Percentiles rank a stretch among this genome's conserved stretches.
Evolutionary conservation across 2,329 filamentous ascomycete species (phyloP).

Genomic region (Aspergillus fructus): DNA sequence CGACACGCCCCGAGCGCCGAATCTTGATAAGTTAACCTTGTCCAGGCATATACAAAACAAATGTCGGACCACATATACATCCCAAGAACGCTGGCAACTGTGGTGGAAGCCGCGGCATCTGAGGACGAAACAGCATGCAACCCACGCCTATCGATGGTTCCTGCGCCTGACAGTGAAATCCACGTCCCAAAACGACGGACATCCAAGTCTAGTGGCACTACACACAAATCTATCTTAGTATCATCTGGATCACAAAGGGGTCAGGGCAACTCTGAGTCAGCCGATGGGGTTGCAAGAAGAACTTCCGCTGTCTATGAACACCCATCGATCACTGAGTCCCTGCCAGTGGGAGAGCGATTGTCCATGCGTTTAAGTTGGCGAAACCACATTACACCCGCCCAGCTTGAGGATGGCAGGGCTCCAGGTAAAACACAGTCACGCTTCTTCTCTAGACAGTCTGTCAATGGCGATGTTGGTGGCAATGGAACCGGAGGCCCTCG

Average conservation of each 20-base stretch:
- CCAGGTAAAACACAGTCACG: neutral
- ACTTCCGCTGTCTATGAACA: neutral
- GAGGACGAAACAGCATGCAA: neutral
- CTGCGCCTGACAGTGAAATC: neutral
- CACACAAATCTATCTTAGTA: neutral
- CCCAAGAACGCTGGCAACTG: neutral
- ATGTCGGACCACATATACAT: neutral
- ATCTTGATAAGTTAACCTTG: too few relatives aligned
- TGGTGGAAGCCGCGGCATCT: neutral
- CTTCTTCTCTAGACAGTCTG: neutral
- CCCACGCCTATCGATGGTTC: neutral
- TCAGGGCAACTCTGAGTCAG: neutral
- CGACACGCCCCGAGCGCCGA: too few relatives aligned
- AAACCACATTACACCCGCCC: neutral
- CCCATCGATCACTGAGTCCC: neutral
- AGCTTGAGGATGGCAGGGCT: neutral
- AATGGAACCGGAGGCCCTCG: neutral
- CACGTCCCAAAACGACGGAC: neutral
- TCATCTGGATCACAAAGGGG: neutral
- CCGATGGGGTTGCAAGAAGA: too few relatives aligned
- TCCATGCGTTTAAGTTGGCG: neutral
- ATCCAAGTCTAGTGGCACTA: neutral
- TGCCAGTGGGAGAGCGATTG: neutral
- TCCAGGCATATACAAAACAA: too few relatives aligned
- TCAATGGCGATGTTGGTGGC: neutral